These are phyloP conservation scores for Urostyla sp. DNA, from an alignment of 73 alveolate species.

Conservation along the genomic window DNA sequence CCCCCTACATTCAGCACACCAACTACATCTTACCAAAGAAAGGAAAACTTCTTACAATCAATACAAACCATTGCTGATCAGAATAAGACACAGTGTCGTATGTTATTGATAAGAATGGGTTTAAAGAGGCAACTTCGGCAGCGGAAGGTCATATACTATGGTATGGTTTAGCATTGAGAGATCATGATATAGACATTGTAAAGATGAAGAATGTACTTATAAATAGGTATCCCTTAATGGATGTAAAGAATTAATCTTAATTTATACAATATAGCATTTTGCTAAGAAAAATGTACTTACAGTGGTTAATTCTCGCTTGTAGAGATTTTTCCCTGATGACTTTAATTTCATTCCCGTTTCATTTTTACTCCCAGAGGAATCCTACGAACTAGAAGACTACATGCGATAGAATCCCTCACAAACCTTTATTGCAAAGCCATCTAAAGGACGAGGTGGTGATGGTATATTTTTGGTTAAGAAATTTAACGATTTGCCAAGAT, in stretches of 20 bases:
- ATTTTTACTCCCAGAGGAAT: slow-evolving; percentile 80
- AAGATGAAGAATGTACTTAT: slow-evolving; percentile 45
- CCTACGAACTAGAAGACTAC: slow-evolving; percentile 69
- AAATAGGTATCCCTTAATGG: slow-evolving; percentile 82
- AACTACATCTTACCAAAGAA: neutral
- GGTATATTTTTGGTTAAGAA: slow-evolving; percentile 79
- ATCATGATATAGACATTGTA: slow-evolving; percentile 47
- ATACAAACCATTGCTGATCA: slow-evolving; percentile 63
- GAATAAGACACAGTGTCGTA: slow-evolving; percentile 63
- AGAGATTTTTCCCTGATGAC: slow-evolving; percentile 82
- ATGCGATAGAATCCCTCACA: slow-evolving; percentile 54
- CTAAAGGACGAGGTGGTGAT: slow-evolving; percentile 88
- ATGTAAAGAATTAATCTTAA: neutral
- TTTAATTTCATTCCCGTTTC: slow-evolving; percentile 79
- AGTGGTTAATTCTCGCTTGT: slow-evolving; percentile 54
- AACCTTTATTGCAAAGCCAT: slow-evolving; percentile 81
- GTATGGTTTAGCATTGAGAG: slow-evolving; percentile 72
- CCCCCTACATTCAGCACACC: too few relatives aligned
- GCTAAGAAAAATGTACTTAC: slow-evolving; percentile 77
- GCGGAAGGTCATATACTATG: slow-evolving; percentile 65
- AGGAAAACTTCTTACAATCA: slow-evolving; percentile 1
- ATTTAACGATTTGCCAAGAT: slow-evolving; percentile 56
- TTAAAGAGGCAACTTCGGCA: slow-evolving; percentile 39
- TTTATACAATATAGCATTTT: slow-evolving; percentile 50
- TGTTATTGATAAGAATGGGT: slow-evolving; percentile 56